Evolutionary conservation across 352 stramenopile species (phyloP).

Genomic region (Phytophthora vignae): DNA sequence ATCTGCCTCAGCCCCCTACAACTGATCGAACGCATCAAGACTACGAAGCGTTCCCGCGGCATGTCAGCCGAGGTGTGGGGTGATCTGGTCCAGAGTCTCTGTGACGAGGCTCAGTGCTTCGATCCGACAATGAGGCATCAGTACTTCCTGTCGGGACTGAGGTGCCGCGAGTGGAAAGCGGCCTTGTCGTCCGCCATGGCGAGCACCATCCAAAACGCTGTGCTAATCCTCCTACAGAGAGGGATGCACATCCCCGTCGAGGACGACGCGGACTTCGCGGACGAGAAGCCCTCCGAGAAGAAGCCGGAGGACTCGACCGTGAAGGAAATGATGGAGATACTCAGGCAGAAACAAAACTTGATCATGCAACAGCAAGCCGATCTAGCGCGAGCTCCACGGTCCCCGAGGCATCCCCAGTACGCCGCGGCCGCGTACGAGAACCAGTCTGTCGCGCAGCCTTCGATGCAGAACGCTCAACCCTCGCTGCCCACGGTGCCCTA

Average conservation of each 20-base stretch:
- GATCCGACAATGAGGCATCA: too few species aligned
- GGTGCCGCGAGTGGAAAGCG: too few species aligned
- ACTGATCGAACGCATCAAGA: background rate
- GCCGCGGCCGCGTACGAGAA: background rate
- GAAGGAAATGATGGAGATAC: background rate
- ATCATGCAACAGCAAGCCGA: too few species aligned
- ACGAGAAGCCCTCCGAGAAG: too few species aligned
- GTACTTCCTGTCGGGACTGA: too few species aligned
- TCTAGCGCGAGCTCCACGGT: too few species aligned
- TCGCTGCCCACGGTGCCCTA: background rate
- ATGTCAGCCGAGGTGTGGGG: background rate
- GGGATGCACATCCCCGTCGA: background rate
- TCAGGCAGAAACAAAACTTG: background rate
- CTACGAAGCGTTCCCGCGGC: background rate
- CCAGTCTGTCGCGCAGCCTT: background rate
- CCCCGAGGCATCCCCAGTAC: too few species aligned
- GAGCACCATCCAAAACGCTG: too few species aligned
- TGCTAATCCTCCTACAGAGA: background rate
- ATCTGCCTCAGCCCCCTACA: background rate
- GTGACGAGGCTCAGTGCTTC: too few species aligned
- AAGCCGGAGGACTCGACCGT: background rate
- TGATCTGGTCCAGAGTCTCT: too few species aligned
- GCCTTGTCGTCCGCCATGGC: too few species aligned
- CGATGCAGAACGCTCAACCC: background rate
- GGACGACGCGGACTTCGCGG: background rate